Percentiles rank a stretch among this genome's conserved stretches.
Evolutionary conservation across 2,329 filamentous ascomycete species (phyloP).

Genomic region (Arthrobotrys megalospora): DNA sequence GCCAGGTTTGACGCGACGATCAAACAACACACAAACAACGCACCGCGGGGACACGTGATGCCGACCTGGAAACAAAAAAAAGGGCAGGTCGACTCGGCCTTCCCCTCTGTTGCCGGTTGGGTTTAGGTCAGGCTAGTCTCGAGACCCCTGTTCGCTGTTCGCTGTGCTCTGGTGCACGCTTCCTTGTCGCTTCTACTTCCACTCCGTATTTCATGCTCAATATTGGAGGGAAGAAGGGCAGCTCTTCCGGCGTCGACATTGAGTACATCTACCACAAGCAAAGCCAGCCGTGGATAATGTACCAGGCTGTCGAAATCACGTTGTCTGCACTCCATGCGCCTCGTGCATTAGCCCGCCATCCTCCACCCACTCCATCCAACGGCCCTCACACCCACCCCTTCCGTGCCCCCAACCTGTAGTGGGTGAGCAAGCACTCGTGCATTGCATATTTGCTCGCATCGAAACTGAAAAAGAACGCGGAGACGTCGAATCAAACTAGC

Average conservation of each 20-base stretch:
- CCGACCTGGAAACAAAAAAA: too few relatives aligned
- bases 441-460: conserved; percentile 47
- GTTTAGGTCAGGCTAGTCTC: background rate
- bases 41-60: conserved; percentile 39
- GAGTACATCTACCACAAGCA: background rate
- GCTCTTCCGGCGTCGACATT: conserved; percentile 6
- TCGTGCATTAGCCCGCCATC: conserved; percentile 42
- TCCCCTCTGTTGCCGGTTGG: conserved; percentile 8
- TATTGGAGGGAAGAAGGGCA: conserved; percentile 6
- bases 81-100: conserved; percentile 15
- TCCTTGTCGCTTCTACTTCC: too few relatives aligned
- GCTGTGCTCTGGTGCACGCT: too few relatives aligned
- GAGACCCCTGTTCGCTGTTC: background rate
- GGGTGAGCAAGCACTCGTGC: conserved; percentile 15
- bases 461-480: conserved; percentile 59
- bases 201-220: background rate
- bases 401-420: conserved; percentile 1
- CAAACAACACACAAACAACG: conserved; percentile 29
- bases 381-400: conserved; percentile 36
- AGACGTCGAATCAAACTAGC: conserved; percentile 45
- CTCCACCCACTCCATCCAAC: conserved; percentile 27
- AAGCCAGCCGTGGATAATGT: conserved; percentile 3
- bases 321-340: conserved; percentile 59
- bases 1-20: conserved; percentile 39
- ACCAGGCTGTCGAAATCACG: conserved; percentile 41